Percentiles rank a stretch among this genome's conserved stretches.
phyloP scores from a whole-genome alignment of 164 flowering plant genomes.

The Kalanchoe fedtschenkoi region DNA sequence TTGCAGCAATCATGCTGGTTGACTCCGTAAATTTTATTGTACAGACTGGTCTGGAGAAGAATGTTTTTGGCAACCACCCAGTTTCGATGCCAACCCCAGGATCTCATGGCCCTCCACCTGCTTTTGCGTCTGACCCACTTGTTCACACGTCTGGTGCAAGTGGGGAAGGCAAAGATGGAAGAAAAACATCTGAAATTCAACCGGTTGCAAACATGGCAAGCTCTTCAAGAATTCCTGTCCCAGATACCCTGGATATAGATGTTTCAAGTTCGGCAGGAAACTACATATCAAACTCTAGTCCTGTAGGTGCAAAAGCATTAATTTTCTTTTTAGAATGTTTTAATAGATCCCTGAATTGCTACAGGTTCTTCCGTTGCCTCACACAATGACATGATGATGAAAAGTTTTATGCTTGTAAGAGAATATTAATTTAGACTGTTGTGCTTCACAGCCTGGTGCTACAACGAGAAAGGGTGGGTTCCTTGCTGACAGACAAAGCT shows the following conservation, averaged over 20 bases:
- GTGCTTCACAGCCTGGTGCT: constrained; percentile 61
- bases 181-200: constrained; percentile 21
- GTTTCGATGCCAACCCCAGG: constrained; percentile 43
- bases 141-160: constrained; percentile 26
- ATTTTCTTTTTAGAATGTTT: not conserved
- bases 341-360: not conserved
- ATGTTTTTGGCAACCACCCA: constrained; percentile 78
- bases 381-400: too few species aligned
- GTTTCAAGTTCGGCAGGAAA: constrained; percentile 42
- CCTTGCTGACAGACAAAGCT: constrained; percentile 66
- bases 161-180: constrained; percentile 21
- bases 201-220: constrained; percentile 21
- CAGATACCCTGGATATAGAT: constrained; percentile 70
- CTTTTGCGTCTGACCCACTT: constrained; percentile 83
- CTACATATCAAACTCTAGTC: constrained; percentile 50
- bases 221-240: constrained; percentile 26
- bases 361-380: too few species aligned
- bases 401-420: not conserved
- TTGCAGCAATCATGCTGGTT: not conserved
- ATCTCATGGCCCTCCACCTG: constrained; percentile 72
- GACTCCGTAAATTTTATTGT: constrained; percentile 13
- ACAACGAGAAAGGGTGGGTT: constrained; percentile 59
- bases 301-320: constrained; percentile 53
- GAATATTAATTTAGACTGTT: constrained; percentile 3
- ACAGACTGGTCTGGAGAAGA: constrained; percentile 91